Evolutionary conservation across 306 rosid genomes (phyloP).

Genomic region (Urtica urens): DNA sequence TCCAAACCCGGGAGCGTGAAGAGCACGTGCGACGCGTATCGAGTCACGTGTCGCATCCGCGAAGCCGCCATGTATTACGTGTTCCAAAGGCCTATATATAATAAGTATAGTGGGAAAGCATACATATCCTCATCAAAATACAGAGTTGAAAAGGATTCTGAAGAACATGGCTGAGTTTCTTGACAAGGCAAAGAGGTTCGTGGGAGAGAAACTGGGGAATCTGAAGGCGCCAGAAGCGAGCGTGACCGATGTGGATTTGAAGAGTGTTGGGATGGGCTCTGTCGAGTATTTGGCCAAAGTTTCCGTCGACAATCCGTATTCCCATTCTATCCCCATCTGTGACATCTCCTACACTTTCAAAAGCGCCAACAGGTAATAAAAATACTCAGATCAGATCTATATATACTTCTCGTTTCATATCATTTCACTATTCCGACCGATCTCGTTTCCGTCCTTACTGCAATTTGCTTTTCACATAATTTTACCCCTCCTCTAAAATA

Average conservation of each 20-base stretch:
- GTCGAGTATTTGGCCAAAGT: constrained; percentile 54
- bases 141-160: neutral
- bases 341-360: constrained; percentile 58
- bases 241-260: constrained; percentile 49
- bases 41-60: neutral
- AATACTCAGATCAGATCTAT: too few relatives aligned
- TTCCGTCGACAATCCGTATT: constrained; percentile 49
- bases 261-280: constrained; percentile 27
- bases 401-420: too few relatives aligned
- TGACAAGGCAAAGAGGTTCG: constrained; percentile 45
- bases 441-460: neutral
- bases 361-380: constrained; percentile 45
- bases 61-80: neutral
- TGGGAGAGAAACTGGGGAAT: constrained; percentile 34
- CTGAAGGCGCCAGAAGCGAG: constrained; percentile 63
- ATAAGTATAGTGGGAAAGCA: neutral
- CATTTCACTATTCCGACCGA: too few relatives aligned
- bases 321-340: constrained; percentile 47
- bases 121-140: neutral
- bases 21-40: neutral
- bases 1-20: constrained; percentile 6
- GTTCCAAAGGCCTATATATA: constrained; percentile 3
- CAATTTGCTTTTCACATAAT: neutral
- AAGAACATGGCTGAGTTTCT: constrained; percentile 41
- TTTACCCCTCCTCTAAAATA: neutral